phyloP scores from a whole-genome alignment of 495 filamentous ascomycete species.

The Terfezia claveryi region DNA sequence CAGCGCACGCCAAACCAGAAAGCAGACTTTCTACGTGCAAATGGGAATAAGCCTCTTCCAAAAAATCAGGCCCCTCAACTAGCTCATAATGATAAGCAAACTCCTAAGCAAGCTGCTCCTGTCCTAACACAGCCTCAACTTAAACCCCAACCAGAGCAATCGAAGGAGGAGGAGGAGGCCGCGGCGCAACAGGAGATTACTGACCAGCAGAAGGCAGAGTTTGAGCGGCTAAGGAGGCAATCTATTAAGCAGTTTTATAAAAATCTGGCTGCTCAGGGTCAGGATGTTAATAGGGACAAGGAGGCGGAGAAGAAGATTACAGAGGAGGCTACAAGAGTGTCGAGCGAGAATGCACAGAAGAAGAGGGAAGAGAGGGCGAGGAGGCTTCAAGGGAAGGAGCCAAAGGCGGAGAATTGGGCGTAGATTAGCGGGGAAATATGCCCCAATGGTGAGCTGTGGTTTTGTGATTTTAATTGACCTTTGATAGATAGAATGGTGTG shows the following conservation, averaged over 20 bases:
- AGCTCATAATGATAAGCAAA: no score
- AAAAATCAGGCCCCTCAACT: neutral
- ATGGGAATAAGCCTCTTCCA: no score
- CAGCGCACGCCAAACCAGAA: neutral
- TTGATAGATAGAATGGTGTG: no score
- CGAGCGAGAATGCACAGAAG: neutral
- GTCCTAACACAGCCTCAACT: no score
- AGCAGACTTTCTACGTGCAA: neutral
- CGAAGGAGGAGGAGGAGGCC: neutral
- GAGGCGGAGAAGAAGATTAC: neutral
- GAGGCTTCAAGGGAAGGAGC: neutral
- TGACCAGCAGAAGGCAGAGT: neutral
- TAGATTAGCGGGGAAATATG: no score
- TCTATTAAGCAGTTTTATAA: neutral
- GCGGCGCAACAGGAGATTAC: neutral
- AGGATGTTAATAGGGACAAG: neutral
- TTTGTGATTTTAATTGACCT: no score
- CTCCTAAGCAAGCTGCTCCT: no score
- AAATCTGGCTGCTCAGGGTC: neutral
- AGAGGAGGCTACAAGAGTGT: neutral
- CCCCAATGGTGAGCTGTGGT: no score
- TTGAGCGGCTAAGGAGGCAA: neutral
- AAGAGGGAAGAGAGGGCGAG: neutral
- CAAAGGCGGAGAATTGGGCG: neutral
- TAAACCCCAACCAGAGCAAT: no score